Base-by-base conservation (phyloP, 345 rosid species). In the Pseudoturritis turrita region DNA sequence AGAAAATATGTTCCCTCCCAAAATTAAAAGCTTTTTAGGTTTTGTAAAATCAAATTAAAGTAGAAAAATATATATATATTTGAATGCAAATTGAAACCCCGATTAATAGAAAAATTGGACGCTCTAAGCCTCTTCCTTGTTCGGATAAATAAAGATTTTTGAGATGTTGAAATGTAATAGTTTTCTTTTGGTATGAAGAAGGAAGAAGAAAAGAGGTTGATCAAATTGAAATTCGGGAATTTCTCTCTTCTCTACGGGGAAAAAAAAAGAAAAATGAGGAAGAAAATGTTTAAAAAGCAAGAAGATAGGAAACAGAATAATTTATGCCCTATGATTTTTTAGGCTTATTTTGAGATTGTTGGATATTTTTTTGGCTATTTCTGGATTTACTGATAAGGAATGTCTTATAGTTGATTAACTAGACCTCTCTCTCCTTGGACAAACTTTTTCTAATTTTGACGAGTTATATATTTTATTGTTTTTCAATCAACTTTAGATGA, bases 71-170 rank as follows among this genome's bases (percentile, higher is more conserved):
- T n/a, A n/a, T n/a, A n/a, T n/a, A n/a, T n/a, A n/a, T n/a, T n/a
- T n/a, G n/a, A n/a, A 35, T 21, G 21, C 63, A 72, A 62, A 62
- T 53, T 72, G 70, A 72, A 72, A 62, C 70, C 70, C 55, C 44
- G 8, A 14, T 57, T 41, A 7, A 21, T 37, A 36, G 1, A 25
- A 14, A 35, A 29, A 28, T 4, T 55, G 63, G 63, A 63, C 63
- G 4, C 40, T 44, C 77, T 54, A 31, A 33, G 43, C 23, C 49
- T 72, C 70, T 63, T 72, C 64, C 70, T 72, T 72, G 64, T 72
- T 62, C 70, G 28, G 43, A 15, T 18, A 7, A 22, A 13, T 26
- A 50, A 14, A 21, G 26, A 52, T 65, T 31, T 63, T 10, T 56
- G 12, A 6, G 45, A 19, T 59, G 49, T 66, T 45, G 37, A 58